Evolutionary conservation across 2,329 filamentous ascomycete genomes (phyloP).

Genomic region (Alternaria panax): DNA sequence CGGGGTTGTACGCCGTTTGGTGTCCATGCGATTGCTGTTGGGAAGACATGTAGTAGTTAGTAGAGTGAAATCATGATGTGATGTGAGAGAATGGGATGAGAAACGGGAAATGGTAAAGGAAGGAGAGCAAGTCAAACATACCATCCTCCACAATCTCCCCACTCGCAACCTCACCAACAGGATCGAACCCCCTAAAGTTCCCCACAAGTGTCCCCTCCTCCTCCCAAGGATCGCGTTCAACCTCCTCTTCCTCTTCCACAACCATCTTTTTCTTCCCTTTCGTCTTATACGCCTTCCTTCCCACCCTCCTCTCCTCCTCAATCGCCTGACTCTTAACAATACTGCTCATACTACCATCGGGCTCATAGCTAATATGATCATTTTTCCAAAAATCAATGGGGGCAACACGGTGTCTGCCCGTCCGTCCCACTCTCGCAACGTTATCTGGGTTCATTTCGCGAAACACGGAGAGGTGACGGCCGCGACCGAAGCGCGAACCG

Average conservation of each 20-base stretch:
- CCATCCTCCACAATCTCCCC: conserved; percentile 59
- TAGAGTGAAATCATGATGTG: not conserved
- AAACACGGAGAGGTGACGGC: conserved; percentile 46
- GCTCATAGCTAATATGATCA: conserved; percentile 76
- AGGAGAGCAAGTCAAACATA: conserved; percentile 29
- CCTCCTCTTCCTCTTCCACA: conserved; percentile 62
- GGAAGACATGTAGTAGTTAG: conserved; percentile 31
- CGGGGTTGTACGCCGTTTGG: conserved; percentile 63
- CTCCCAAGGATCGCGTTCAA: conserved; percentile 75
- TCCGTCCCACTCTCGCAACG: conserved; percentile 58
- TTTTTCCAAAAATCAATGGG: conserved; percentile 88
- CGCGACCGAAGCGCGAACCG: conserved; percentile 41
- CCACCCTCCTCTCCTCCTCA: conserved; percentile 43
- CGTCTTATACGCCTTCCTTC: conserved; percentile 35
- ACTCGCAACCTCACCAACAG: conserved; percentile 63
- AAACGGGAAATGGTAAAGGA: not conserved
- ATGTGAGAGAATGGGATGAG: no score
- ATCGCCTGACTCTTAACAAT: conserved; percentile 77
- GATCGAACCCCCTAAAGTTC: conserved; percentile 70
- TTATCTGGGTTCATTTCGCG: conserved; percentile 44
- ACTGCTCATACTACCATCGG: conserved; percentile 73
- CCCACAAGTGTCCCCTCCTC: conserved; percentile 68
- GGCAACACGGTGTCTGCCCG: conserved; percentile 77
- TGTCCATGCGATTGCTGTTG: conserved; percentile 68
- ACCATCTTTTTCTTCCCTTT: conserved; percentile 44